Percentiles rank a stretch among this genome's conserved stretches.
Evolutionary conservation across 306 rosid genomes (phyloP).

Genomic region (Quercus alba): DNA sequence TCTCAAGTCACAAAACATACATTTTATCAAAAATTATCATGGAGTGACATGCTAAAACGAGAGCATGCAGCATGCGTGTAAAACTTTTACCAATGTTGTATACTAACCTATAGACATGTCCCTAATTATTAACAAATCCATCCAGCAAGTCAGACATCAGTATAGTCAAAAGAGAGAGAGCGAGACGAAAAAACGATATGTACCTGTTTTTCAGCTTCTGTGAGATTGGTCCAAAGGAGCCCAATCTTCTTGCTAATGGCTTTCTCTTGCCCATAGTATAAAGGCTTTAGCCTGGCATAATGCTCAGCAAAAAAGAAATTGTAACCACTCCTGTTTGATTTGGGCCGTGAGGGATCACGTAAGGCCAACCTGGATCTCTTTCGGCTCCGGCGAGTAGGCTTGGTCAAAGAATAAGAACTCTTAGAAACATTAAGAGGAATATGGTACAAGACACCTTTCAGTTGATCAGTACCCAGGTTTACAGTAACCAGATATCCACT

Average conservation of each 20-base stretch:
- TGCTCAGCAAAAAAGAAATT: conserved; percentile 77
- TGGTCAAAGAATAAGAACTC: conserved; percentile 28
- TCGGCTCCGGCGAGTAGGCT: conserved; percentile 25
- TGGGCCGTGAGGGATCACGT: conserved; percentile 64
- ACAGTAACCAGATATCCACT: conserved; percentile 63
- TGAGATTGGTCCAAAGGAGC: conserved; percentile 64
- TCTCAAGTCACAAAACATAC: background rate
- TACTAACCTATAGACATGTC: background rate
- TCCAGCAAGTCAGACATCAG: background rate
- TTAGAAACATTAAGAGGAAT: conserved; percentile 39
- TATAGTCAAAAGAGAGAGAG: background rate
- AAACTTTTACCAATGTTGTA: background rate
- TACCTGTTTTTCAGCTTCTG: conserved; percentile 82
- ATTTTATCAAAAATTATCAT: background rate
- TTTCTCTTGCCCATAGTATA: conserved; percentile 62
- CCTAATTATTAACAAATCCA: background rate
- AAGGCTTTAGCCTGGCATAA: conserved; percentile 67
- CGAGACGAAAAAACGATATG: background rate
- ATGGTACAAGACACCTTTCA: conserved; percentile 72
- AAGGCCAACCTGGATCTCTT: conserved; percentile 54
- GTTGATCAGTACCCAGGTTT: conserved; percentile 52
- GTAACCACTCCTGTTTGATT: conserved; percentile 80
- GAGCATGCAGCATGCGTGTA: background rate
- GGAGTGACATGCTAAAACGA: background rate
- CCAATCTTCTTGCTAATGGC: conserved; percentile 71